phyloP scores from a whole-genome alignment of 73 alveolate species.

The Paraurostyla sp. region DNA sequence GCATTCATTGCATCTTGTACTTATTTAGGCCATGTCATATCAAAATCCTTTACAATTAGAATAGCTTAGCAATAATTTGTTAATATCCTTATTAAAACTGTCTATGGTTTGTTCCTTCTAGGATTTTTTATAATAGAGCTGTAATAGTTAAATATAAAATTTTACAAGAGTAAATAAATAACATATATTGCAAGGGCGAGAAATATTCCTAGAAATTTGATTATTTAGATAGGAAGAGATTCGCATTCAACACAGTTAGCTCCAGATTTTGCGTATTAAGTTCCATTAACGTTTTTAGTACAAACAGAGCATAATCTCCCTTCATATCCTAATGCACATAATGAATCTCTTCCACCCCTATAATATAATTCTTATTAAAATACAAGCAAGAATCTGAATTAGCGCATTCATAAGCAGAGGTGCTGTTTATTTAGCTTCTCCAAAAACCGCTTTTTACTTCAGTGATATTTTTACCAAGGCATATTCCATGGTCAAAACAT shows the following conservation, averaged over 20 bases:
- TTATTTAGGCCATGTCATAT: conserved; percentile 44
- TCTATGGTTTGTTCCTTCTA: conserved; percentile 28
- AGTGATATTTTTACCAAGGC: conserved; percentile 27
- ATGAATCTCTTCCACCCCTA: conserved; percentile 45
- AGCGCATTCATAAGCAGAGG: not conserved
- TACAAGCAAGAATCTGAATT: conserved; percentile 17
- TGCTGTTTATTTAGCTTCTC: not conserved
- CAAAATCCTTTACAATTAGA: conserved; percentile 19
- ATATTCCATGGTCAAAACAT: conserved; percentile 35
- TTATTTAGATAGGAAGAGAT: not conserved
- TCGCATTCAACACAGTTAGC: conserved; percentile 30
- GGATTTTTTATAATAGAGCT: conserved; percentile 32
- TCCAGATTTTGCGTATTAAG: conserved; percentile 32
- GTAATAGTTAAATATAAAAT: not conserved
- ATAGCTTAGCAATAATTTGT: conserved; percentile 47
- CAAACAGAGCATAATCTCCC: conserved; percentile 33
- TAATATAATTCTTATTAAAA: not conserved
- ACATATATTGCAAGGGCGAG: not conserved
- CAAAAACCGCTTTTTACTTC: conserved; percentile 9
- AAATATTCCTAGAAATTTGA: not conserved
- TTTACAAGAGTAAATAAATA: conserved; percentile 19
- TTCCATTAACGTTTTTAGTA: conserved; percentile 27
- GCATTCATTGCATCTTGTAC: not conserved
- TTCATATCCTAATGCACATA: conserved; percentile 21
- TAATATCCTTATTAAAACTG: conserved; percentile 22